Base-by-base conservation (phyloP, 768 basidiomycete species). In the Leccinum obscurum region DNA sequence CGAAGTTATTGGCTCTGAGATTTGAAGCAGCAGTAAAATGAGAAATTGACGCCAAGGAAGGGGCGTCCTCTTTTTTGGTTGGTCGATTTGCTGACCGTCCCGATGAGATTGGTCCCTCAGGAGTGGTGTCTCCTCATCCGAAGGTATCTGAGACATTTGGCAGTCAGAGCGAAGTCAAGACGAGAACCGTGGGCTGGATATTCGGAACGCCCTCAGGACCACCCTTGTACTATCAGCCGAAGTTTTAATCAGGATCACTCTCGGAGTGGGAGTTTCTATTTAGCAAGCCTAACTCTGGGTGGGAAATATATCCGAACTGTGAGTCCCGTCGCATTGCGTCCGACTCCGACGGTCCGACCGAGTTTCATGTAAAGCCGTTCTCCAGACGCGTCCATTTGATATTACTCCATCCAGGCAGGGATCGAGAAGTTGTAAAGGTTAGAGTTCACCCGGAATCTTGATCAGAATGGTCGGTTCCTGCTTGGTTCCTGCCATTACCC, bases 1-100 rank as follows among this genome's bases (percentile, higher is more conserved):
- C 9, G 83, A 83, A 5, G 89, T 87, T 59, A 92, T 70, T 5
- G 90, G 89, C 71, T 92, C 90, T 56, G 88, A 82, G 39, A 91
- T 77, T 71, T 90, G 89, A 46, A 91, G 76, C 62, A 90, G 76
- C 60, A 92, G 70, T 3, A 91, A 77, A 55, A 92, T 83, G 51
- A 78, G 79, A 62, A 92, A 80, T 77, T 91, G 90, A 56, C 79
- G 77, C 83, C 81, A 84, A 37, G 90, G 90, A 35, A 92, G 72
- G 53, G 87, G 87, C 0, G 86, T 83, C 34, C 72, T 72, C 59
- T 71, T 60, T 32, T 55, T 62, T 39, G 68, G 74, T 66, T 73
- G 63, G 22, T 64, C 66, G 5, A 61, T n/a, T 22, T 50, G 49
- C 52, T 44, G 59, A 14, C 17, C 10, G 20, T 62, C 67, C 39